These are phyloP conservation scores for Neurospora pannonica DNA, from an alignment of 495 filamentous ascomycete species.

Conservation along the genomic window DNA sequence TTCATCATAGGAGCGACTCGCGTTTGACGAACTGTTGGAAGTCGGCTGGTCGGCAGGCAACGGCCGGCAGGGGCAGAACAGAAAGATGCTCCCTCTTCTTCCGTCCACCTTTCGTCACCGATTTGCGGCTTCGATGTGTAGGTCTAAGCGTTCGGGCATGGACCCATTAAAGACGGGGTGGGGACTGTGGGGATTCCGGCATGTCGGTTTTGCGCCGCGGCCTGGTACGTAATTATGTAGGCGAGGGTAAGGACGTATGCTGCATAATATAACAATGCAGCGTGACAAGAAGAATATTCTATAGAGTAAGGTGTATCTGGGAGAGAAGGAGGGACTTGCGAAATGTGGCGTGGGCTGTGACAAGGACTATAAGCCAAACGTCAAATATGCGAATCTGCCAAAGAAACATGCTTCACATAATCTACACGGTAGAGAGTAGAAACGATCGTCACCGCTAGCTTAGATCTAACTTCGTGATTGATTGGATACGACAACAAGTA, in stretches of 20 bases:
- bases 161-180: not conserved
- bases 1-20: not conserved
- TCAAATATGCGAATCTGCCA: not conserved
- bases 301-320: not conserved
- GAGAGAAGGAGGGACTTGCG: not conserved
- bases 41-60: not conserved
- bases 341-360: not conserved
- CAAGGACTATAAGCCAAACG: not conserved
- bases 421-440: not conserved
- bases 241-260: not conserved
- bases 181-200: not conserved
- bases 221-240: not conserved
- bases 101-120: not conserved
- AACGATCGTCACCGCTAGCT: not conserved
- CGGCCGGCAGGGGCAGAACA: not conserved
- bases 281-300: not conserved
- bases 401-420: not conserved
- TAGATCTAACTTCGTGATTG: not conserved
- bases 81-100: not conserved
- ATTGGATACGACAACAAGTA: not conserved
- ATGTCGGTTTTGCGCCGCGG: not conserved
- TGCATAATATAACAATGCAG: not conserved
- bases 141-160: not conserved
- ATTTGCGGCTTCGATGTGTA: not conserved
- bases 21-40: not conserved